Conservation (phyloP, 371 early-diverging fungal genomes). For the Syncephalastrum sp. region DNA sequence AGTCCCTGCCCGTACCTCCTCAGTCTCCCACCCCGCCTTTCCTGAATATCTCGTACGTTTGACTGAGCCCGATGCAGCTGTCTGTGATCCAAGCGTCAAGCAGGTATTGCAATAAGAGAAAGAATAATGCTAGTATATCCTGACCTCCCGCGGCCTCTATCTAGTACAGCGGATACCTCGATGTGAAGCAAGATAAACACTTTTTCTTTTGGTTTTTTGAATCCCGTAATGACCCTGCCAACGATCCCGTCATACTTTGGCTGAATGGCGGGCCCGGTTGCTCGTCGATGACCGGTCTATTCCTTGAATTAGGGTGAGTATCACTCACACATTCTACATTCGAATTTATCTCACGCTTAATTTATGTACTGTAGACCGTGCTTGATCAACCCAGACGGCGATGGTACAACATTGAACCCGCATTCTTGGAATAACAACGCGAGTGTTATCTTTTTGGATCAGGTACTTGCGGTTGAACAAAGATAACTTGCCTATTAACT, state of each 20-base stretch:
- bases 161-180: conserved; percentile 76
- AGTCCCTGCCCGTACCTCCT: not conserved
- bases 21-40: conserved; percentile 9
- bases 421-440: conserved; percentile 76
- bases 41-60: conserved; percentile 8
- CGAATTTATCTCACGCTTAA: not conserved
- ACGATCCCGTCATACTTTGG: conserved; percentile 75
- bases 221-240: conserved; percentile 60
- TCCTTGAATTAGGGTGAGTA: conserved; percentile 70
- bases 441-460: conserved; percentile 78
- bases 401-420: conserved; percentile 48
- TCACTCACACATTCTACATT: not conserved
- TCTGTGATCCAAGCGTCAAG: conserved; percentile 38
- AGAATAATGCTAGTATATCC: not conserved
- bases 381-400: conserved; percentile 62
- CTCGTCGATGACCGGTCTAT: conserved; percentile 69
- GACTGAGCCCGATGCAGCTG: conserved; percentile 9
- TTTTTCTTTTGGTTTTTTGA: conserved; percentile 81
- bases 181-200: conserved; percentile 64
- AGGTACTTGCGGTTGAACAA: conserved; percentile 28
- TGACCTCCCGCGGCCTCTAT: not conserved
- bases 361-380: conserved; percentile 53
- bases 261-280: conserved; percentile 84
- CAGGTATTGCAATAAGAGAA: conserved; percentile 20
- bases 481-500: no score